Conservation (phyloP, 495 filamentous ascomycete genomes). For the Tuber microsphaerosporum region DNA sequence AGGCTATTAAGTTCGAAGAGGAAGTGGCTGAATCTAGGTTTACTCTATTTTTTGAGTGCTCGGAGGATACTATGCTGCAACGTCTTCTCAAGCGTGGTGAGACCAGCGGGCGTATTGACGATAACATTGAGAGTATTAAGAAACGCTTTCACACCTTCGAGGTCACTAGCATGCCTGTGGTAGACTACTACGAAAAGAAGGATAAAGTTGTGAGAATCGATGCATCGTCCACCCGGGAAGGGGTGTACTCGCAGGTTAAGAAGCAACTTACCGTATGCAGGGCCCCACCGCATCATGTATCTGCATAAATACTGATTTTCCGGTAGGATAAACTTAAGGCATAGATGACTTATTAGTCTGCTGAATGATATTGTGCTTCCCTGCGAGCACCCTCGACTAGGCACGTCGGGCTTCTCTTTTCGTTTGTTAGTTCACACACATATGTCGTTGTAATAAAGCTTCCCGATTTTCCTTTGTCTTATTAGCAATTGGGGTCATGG, state of each 20-base stretch:
- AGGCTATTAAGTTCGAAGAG: slow-evolving; percentile 86
- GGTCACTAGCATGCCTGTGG: slow-evolving; percentile 94
- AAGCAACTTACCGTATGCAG: slow-evolving; percentile 43
- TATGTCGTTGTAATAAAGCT: neutral
- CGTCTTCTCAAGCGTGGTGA: slow-evolving; percentile 80
- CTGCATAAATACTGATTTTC: neutral
- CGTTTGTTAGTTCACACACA: neutral
- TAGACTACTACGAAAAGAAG: slow-evolving; percentile 70
- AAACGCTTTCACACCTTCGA: slow-evolving; percentile 92
- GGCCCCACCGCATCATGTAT: neutral
- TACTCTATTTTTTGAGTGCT: slow-evolving; percentile 85
- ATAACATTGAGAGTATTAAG: slow-evolving; percentile 89
- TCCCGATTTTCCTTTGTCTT: neutral
- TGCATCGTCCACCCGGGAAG: slow-evolving; percentile 59
- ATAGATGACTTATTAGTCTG: neutral
- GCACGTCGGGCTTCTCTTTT: neutral
- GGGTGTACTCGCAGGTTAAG: slow-evolving; percentile 67
- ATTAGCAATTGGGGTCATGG: neutral
- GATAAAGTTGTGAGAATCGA: slow-evolving; percentile 70
- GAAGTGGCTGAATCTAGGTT: slow-evolving; percentile 73
- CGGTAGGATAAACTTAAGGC: neutral
- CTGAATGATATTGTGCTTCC: neutral
- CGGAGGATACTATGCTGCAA: slow-evolving; percentile 76
- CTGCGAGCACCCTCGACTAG: neutral
- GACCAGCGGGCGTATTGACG: slow-evolving; percentile 82